These are phyloP conservation scores for Arbutus unedo DNA, from an alignment of 148 eudicot genomes.

Conservation along the genomic window DNA sequence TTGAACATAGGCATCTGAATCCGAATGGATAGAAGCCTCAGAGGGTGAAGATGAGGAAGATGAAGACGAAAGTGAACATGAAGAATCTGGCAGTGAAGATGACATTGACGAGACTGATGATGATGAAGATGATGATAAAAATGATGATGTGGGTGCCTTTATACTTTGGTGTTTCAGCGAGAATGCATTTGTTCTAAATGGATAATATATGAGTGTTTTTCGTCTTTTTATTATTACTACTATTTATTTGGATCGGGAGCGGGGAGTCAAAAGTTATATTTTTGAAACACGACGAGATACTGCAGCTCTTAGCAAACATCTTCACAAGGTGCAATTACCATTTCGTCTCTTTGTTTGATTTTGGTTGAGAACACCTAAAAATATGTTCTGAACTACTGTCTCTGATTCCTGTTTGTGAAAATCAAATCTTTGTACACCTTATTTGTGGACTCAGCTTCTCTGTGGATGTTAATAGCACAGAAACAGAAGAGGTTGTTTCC, in stretches of 20 bases:
- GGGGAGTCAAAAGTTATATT: background rate
- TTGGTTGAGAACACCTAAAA: background rate
- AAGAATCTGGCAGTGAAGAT: constrained; percentile 45
- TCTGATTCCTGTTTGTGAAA: background rate
- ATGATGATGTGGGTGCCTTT: constrained; percentile 39
- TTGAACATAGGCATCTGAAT: constrained; percentile 72
- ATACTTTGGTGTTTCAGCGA: background rate
- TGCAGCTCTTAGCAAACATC: constrained; percentile 10
- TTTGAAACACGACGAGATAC: background rate
- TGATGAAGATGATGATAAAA: constrained; percentile 41
- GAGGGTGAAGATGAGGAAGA: constrained; percentile 68
- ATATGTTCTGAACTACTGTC: background rate
- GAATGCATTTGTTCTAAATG: background rate
- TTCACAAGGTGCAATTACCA: background rate
- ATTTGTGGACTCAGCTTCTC: background rate
- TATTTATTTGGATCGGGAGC: background rate
- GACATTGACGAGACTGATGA: constrained; percentile 54
- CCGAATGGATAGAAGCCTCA: constrained; percentile 95
- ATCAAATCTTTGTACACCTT: background rate
- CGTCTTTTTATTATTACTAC: background rate
- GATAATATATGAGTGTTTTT: background rate
- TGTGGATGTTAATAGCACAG: background rate
- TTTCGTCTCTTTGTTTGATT: background rate
- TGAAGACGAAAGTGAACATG: constrained; percentile 42
- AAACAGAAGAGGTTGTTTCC: background rate